phyloP scores from a whole-genome alignment of 129 eudicot genomes.

The Helichrysum umbraculigerum region DNA sequence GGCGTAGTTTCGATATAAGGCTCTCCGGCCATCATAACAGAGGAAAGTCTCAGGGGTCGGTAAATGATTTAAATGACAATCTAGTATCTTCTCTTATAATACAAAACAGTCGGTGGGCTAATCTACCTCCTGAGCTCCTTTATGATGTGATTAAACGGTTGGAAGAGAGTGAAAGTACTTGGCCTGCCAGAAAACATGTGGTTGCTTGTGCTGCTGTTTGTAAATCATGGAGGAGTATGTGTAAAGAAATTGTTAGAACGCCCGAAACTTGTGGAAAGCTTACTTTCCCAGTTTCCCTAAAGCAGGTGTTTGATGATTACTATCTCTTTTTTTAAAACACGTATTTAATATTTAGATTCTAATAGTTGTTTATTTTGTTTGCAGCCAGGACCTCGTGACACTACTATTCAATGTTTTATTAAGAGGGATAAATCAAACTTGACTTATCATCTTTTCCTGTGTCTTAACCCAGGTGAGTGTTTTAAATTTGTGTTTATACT shows the following conservation, averaged over 20 bases:
- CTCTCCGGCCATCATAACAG: constrained; percentile 56
- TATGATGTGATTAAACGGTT: constrained; percentile 71
- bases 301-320: constrained; percentile 52
- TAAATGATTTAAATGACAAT: constrained; percentile 51
- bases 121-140: constrained; percentile 78
- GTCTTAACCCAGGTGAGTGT: constrained; percentile 81
- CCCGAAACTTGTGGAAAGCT: constrained; percentile 82
- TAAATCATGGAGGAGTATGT: constrained; percentile 81
- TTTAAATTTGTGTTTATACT: constrained; percentile 12
- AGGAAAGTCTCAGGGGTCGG: constrained; percentile 74
- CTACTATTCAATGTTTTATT: constrained; percentile 75
- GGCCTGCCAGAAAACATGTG: constrained; percentile 78
- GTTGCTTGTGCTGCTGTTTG: constrained; percentile 84
- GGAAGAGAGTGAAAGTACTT: constrained; percentile 80
- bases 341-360: constrained; percentile 1
- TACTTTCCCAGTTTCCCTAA: constrained; percentile 79
- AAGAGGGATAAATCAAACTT: constrained; percentile 79
- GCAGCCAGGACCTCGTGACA: constrained; percentile 90
- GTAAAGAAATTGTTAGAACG: constrained; percentile 68
- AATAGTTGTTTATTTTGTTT: constrained; percentile 11
- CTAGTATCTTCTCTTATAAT: constrained; percentile 25
- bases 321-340: neutral
- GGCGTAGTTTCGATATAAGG: constrained; percentile 71
- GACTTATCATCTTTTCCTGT: constrained; percentile 72
- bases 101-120: constrained; percentile 83